Percentiles rank a stretch among this genome's conserved stretches.
Evolutionary conservation across 805 yeast species (phyloP).

Genomic region (Lipomyces starkeyi): DNA sequence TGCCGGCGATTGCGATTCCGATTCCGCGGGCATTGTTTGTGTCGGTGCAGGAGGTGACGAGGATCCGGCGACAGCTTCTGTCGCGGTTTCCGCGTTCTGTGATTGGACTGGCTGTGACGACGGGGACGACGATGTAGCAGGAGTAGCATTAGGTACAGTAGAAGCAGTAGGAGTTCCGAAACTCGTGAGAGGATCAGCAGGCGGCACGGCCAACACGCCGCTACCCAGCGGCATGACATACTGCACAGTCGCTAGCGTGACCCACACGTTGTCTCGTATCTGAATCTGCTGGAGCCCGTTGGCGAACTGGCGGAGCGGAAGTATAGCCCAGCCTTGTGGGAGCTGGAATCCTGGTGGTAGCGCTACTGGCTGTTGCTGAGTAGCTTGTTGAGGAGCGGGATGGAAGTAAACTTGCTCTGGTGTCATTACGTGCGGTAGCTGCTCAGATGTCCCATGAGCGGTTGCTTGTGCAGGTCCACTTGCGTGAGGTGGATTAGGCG

Average conservation of each 20-base stretch:
- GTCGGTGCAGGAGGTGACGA: background rate
- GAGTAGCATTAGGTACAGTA: background rate
- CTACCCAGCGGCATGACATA: constrained; percentile 32
- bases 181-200: constrained; percentile 18
- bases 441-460: background rate
- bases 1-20: background rate
- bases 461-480: constrained; percentile 6
- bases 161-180: constrained; percentile 19
- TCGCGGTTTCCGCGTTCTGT: background rate
- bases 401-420: constrained; percentile 4
- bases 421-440: background rate
- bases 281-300: constrained; percentile 35
- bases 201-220: constrained; percentile 29
- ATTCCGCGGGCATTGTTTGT: background rate
- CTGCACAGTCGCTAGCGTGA: constrained; percentile 34
- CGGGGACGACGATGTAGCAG: constrained; percentile 4
- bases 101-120: background rate
- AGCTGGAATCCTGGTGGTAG: constrained; percentile 32
- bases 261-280: constrained; percentile 36
- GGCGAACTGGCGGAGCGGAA: constrained; percentile 40
- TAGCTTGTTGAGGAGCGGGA: background rate
- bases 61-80: background rate
- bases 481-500: background rate
- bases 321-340: constrained; percentile 39
- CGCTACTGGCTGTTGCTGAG: constrained; percentile 13